Base-by-base conservation (phyloP, 805 yeast genomes). In the Candida schatavii region DNA sequence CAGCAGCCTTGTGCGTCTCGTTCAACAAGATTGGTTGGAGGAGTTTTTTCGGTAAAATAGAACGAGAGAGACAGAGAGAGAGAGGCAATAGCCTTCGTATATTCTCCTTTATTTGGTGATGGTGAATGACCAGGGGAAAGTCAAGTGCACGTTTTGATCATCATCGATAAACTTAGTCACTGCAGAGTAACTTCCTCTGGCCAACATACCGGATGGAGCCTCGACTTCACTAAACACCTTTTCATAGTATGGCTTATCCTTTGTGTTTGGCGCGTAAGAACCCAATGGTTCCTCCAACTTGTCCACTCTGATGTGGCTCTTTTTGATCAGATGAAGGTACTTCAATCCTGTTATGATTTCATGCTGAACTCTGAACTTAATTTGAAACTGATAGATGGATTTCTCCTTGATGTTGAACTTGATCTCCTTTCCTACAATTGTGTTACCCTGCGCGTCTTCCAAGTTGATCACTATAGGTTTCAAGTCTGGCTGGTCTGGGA, bases 311-410 rank as follows among this genome's bases (percentile, higher is more conserved):
- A 90, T 85, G 26, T 96, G 96, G 2, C 90, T 81, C 59, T 89
- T 86, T 64, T 88, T 88, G 48, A 88, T 84, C 15, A 79, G 80
- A 62, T 88, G 96, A 49, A 87, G 75, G 61, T 89, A 90, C 59
- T 84, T 82, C 58, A 90, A 76, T 1, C 97, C 97, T 2, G 97
- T 89, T 52, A 90, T 82, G 50, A 90, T 87, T 59, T 87, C 95
- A 55, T 85, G 91, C 63, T 89, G 97, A 26, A 90, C 84, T 50
- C 88, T 78, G 68, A 89, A 90, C 50, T 78, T 81, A 55, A 88
- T 79, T 47, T 70, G 77, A 57, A 88, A 72, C 54, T 79, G 81
- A 64, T 88, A 89, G 26, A 79, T 68, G 14, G 91, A 75, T 50
- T 80, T 83, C 56, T 88, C 97, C 59, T 85, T 86, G 61, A 89